Evolutionary conservation across 2,329 filamentous ascomycete genomes (phyloP), one percentile per base, ranked within the genome.

Genomic region (Pseudogymnoascus sp.): DNA sequence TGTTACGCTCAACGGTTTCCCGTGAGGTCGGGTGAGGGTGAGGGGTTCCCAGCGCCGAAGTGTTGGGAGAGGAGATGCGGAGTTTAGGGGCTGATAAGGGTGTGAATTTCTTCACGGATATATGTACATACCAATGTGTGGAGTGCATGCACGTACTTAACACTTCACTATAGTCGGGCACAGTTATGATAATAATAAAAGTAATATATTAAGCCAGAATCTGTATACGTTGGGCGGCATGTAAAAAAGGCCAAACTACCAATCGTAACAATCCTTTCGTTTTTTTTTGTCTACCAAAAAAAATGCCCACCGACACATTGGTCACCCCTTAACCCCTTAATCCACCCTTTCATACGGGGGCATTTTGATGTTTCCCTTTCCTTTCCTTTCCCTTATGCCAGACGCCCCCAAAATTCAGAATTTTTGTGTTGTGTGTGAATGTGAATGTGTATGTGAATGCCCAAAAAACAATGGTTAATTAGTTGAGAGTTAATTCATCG

Each of bases 181-280:
- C 38, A 20, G 12, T 20, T 20, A 41, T 9, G 41, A 28, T 47
- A 47, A 47, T 47, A 47, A 50, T 50, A 50, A n/a, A n/a, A n/a
- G 43, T 16, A 50, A 30, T 50, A 50, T 50, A 50, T 50, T 50
- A 50, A 50, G 43, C 28, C 43, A 50, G 43, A 30, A n/a, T n/a
- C n/a, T 50, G 43, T 28, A 28, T 50, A 28, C 43, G 6, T 22
- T 50, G 43, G 43, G 43, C 14, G 43, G 43, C 43, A n/a, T n/a
- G n/a, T n/a, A n/a, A n/a, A n/a, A n/a, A n/a, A 16, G 30, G 7
- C 43, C 43, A 50, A 50, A 16, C 43, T 50, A 50, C 43, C 43
- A 50, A 14, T 4, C 3, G 25, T 43, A 50, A 50, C 43, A 11
- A 50, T 50, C 43, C 3, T 50, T 16, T 50, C n/a, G n/a, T n/a